phyloP scores from a whole-genome alignment of 306 rosid genomes.

The Begonia loranthoides region DNA sequence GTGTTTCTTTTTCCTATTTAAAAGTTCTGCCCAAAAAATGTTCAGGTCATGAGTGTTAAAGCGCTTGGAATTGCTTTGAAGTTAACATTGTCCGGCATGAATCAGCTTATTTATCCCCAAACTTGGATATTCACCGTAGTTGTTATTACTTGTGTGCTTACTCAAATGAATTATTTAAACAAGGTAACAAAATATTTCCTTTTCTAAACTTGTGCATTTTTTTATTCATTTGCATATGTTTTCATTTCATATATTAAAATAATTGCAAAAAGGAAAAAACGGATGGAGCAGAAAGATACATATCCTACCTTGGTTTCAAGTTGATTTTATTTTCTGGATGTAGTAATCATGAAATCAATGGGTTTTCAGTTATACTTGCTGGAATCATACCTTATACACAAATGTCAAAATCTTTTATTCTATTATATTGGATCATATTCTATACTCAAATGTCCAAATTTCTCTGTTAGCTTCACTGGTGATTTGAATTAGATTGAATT shows the following conservation, averaged over 20 bases:
- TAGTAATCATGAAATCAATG: too few species aligned
- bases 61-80: conserved; percentile 97
- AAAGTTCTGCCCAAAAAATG: not conserved
- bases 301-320: too few species aligned
- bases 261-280: too few species aligned
- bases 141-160: conserved; percentile 76
- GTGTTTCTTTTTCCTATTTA: not conserved
- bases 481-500: too few species aligned
- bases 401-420: too few species aligned
- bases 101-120: conserved; percentile 86
- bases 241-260: not conserved
- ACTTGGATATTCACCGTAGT: conserved; percentile 84
- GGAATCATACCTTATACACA: too few species aligned
- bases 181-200: conserved; percentile 35
- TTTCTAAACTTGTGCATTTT: not conserved
- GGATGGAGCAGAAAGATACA: too few species aligned
- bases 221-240: not conserved
- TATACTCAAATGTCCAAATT: too few species aligned
- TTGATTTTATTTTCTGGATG: too few species aligned
- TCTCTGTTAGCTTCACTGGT: too few species aligned
- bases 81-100: conserved; percentile 84
- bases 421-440: too few species aligned
- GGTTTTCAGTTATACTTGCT: too few species aligned
- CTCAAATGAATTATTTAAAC: conserved; percentile 98
- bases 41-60: conserved; percentile 97